Evolutionary conservation across 768 basidiomycete genomes (phyloP), one percentile per base, ranked within the genome.

Genomic region (Cystobasidium tubakii): DNA sequence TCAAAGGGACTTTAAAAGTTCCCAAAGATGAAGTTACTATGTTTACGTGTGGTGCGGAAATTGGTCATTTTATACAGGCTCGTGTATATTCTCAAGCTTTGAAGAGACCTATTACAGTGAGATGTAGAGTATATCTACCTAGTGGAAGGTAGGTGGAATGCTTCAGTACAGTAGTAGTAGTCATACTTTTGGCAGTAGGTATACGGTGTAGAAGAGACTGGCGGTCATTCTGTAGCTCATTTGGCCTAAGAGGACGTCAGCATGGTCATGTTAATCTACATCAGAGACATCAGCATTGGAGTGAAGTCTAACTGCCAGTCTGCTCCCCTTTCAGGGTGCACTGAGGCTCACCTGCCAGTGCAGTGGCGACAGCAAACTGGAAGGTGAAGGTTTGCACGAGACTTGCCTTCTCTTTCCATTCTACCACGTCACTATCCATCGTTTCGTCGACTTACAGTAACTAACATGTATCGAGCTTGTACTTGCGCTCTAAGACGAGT

Each of bases 11-110:
- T 23, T 31, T 67, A 23, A 7, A 44, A 33, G 29, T 71, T 27
- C 69, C 69, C 7, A 10, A 46, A 36, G 25, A 71, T 27, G 69
- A 71, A 55, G 69, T 60, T 31, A 57, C 69, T n/a, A 36, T 60
- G 50, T 60, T 57, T 53, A 57, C 33, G 6, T 71, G 69, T 44
- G 53, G 53, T 39, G 69, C 69, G 6, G 69, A 71, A 55, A 42
- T 71, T 50, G 42, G 46, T 43, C 66, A 67, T 67, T n/a, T 27
- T 43, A 25, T 67, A 25, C 42, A 67, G 19, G 66, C 66, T 13
- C 27, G 44, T 23, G 13, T 67, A 7, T 23, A 50, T 29, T 46
- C 43, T 31, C 27, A 67, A 25, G 36, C 43, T 67, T 50, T 67
- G n/a, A 29, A 33, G 12, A 27, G 66, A 27, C 66, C 66, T 25